Base-by-base conservation (phyloP, 495 filamentous ascomycete species). In the Podospora appendiculata region DNA sequence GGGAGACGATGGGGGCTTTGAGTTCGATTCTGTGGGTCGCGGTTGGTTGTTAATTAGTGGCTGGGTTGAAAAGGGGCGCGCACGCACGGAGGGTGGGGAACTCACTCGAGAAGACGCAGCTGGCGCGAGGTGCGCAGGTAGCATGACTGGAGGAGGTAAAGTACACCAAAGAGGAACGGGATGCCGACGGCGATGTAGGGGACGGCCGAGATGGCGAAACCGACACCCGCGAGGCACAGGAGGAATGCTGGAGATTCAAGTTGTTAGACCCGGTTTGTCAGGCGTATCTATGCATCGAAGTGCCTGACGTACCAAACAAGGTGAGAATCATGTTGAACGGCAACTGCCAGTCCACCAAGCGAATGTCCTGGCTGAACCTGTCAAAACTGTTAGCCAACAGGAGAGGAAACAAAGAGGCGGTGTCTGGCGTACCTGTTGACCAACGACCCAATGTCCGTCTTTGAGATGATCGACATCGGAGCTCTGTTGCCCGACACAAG, bases 101-200 rank as follows among this genome's bases (percentile, higher is more conserved):
- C 14, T 25, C 4, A 32, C 13, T 83, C 80, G 0, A 85, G 57
- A 2, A 82, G 54, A 12, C 80, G 72, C 6, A 85, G 44, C 54
- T 82, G 80, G 3, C 78, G 73, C 1, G 77, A 79, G 1, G 75
- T 78, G 9, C 75, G 72, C 0, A 82, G 66, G 48, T 83, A 83
- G 60, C 72, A 70, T 7, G 59, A 63, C 49, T 83, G 79, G 1
- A 82, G 44, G 1, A 73, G 7, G 41, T 63, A 78, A 10, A 79
- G 14, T 5, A 68, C 48, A 3, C 63, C 16, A 47, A 66, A 45
- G 50, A 68, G 46, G 51, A 60, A 40, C 36, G 74, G 58, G 44
- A 32, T 10, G 11, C 48, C 55, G 12, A 58, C 40, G 9, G 54
- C 58, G 3, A 68, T 56, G 25, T 25, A 25, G 25, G 25, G 25